A percentile compares a stretch with the other conserved stretches of the same genome.
These are phyloP conservation scores for Agapanthus africanus DNA, from an alignment of 106 monocot genomes.

Conservation along the genomic window DNA sequence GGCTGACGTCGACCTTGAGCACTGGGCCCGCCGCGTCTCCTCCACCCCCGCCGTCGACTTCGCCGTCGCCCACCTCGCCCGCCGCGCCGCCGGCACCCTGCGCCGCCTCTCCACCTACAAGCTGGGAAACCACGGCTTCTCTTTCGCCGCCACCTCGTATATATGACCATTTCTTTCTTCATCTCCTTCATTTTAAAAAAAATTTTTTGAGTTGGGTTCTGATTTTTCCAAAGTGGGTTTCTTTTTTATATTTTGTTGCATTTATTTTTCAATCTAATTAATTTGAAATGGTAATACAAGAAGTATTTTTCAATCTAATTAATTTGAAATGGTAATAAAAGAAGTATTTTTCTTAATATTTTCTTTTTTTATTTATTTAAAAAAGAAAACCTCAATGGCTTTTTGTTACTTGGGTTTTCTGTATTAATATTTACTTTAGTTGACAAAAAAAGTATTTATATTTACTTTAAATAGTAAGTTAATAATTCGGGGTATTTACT, in stretches of 20 bases:
- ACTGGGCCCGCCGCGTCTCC: constrained; percentile 39
- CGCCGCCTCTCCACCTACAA: constrained; percentile 32
- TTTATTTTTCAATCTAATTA: neutral
- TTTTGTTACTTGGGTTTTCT: no score
- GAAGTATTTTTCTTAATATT: no score
- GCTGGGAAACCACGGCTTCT: constrained; percentile 28
- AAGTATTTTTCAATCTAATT: no score
- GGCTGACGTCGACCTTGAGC: constrained; percentile 29
- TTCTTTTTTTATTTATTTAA: no score
- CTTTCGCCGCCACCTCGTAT: neutral
- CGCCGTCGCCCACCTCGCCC: constrained; percentile 23
- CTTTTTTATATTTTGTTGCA: neutral
- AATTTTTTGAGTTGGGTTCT: neutral
- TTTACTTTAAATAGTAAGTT: no score
- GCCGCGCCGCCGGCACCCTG: constrained; percentile 18
- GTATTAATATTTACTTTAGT: no score
- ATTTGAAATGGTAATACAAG: neutral
- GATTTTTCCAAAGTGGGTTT: neutral
- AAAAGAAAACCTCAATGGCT: no score
- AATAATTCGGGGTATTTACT: no score
- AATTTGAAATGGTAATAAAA: no score
- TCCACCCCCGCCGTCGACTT: constrained; percentile 22
- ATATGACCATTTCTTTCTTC: neutral
- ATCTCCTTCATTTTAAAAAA: neutral
- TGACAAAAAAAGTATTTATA: no score